A percentile compares a stretch with the other conserved stretches of the same genome.
These are phyloP conservation scores for Barnettozyma sp. DNA, from an alignment of 805 yeast genomes.

Conservation along the genomic window DNA sequence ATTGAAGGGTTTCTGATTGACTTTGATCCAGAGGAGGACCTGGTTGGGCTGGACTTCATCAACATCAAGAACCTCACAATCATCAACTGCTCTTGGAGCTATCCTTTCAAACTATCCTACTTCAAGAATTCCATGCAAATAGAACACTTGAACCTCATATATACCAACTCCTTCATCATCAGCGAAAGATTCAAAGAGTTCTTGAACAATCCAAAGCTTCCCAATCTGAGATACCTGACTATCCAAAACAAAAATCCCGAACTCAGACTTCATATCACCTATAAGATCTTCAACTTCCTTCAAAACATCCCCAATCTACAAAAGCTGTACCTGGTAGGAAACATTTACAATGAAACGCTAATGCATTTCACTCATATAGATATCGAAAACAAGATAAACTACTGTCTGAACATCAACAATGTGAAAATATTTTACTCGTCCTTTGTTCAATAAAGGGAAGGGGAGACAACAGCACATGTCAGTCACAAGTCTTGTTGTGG, in stretches of 20 bases:
- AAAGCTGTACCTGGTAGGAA: constrained; percentile 26
- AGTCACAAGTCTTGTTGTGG: no score
- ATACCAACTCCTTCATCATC: constrained; percentile 28
- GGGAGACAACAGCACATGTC: no score
- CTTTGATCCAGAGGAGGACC: constrained; percentile 31
- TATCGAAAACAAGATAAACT: constrained; percentile 22
- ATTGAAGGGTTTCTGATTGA: constrained; percentile 37
- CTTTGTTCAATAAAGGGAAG: constrained; percentile 24
- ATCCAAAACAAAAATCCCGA: constrained; percentile 24
- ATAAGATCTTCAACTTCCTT: constrained; percentile 26
- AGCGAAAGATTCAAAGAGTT: constrained; percentile 32
- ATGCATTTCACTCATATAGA: constrained; percentile 25
- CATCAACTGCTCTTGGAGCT: constrained; percentile 48
- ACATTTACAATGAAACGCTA: constrained; percentile 29
- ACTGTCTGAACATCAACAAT: constrained; percentile 25
- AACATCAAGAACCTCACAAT: constrained; percentile 27
- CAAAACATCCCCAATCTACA: constrained; percentile 28
- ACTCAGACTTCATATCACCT: constrained; percentile 28
- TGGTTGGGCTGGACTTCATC: constrained; percentile 15
- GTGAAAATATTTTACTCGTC: constrained; percentile 31
- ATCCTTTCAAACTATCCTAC: constrained; percentile 40
- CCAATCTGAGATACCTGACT: constrained; percentile 22
- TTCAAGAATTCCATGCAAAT: constrained; percentile 24
- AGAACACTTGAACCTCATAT: constrained; percentile 22
- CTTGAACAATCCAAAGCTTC: constrained; percentile 24